These are phyloP conservation scores for Aspergillus hortae DNA, from an alignment of 2,329 filamentous ascomycete genomes.

Conservation along the genomic window DNA sequence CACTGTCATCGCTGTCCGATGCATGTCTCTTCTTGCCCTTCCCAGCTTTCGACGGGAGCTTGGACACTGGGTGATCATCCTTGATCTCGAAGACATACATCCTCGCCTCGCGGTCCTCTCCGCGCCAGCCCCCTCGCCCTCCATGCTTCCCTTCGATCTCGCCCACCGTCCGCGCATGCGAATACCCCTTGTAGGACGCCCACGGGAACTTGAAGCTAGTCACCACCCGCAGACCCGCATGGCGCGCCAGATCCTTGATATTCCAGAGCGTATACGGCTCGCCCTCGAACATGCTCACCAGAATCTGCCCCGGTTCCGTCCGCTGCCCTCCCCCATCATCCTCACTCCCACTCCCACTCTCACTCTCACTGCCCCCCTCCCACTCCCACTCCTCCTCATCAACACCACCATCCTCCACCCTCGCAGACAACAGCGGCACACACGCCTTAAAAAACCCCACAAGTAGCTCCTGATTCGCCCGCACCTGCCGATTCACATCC, in stretches of 20 bases:
- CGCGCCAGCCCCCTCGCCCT: slow-evolving; percentile 43
- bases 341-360: slow-evolving; percentile 17
- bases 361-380: slow-evolving; percentile 16
- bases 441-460: slow-evolving; percentile 48
- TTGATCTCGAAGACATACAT: slow-evolving; percentile 46
- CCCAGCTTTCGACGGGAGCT: slow-evolving; percentile 20
- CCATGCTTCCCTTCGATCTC: slow-evolving; percentile 41
- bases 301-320: slow-evolving; percentile 52
- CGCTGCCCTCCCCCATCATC: slow-evolving; percentile 7
- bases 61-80: slow-evolving; percentile 24
- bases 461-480: slow-evolving; percentile 71
- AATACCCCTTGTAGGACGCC: slow-evolving; percentile 45
- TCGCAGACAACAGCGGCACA: slow-evolving; percentile 37
- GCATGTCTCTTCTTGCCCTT: slow-evolving; percentile 30
- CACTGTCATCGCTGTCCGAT: slow-evolving; percentile 32
- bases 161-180: slow-evolving; percentile 46
- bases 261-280: slow-evolving; percentile 97
- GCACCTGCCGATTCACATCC: slow-evolving; percentile 90
- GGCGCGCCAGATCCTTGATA: slow-evolving; percentile 77
- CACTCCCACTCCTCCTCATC: slow-evolving; percentile 22
- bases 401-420: slow-evolving; percentile 19
- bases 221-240: slow-evolving; percentile 50
- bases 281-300: slow-evolving; percentile 88
- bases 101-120: slow-evolving; percentile 45
- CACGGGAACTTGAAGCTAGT: slow-evolving; percentile 49